phyloP scores from a whole-genome alignment of 768 basidiomycete species.

The Termitomyces heimii region DNA sequence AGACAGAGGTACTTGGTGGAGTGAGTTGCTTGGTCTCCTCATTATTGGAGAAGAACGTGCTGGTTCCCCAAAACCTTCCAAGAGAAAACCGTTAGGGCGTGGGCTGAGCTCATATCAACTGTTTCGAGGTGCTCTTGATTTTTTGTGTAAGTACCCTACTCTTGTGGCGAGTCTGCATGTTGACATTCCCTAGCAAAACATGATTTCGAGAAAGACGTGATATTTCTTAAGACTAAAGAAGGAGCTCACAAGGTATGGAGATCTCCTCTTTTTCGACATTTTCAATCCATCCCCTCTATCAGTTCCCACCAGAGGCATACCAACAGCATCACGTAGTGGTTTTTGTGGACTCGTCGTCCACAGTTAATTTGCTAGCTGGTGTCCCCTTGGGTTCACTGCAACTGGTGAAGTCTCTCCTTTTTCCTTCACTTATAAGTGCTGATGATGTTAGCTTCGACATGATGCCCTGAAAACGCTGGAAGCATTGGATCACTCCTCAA shows the following conservation, averaged over 20 bases:
- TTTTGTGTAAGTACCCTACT: constrained; percentile 53
- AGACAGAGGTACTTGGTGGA: constrained; percentile 65
- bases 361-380: constrained; percentile 69
- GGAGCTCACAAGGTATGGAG: constrained; percentile 48
- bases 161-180: neutral
- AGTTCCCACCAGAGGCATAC: constrained; percentile 63
- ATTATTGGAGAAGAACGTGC: constrained; percentile 61
- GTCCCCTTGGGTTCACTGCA: constrained; percentile 76
- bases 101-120: constrained; percentile 90
- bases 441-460: constrained; percentile 50
- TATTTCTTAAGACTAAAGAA: constrained; percentile 52
- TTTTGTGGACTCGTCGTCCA: constrained; percentile 76
- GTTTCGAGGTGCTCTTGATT: constrained; percentile 79
- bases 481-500: constrained; percentile 41
- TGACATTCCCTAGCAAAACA: constrained; percentile 50
- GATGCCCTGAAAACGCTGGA: constrained; percentile 76
- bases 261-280: neutral
- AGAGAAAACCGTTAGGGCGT: constrained; percentile 60
- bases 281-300: neutral
- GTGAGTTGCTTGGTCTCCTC: constrained; percentile 50
- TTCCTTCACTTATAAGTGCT: neutral
- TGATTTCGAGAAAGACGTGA: constrained; percentile 50
- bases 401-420: constrained; percentile 38
- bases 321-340: constrained; percentile 41
- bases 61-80: constrained; percentile 22